A percentile compares a stretch with the other conserved stretches of the same genome.
phyloP scores from a whole-genome alignment of 306 rosid genomes.

The Lathyrus aphaca region DNA sequence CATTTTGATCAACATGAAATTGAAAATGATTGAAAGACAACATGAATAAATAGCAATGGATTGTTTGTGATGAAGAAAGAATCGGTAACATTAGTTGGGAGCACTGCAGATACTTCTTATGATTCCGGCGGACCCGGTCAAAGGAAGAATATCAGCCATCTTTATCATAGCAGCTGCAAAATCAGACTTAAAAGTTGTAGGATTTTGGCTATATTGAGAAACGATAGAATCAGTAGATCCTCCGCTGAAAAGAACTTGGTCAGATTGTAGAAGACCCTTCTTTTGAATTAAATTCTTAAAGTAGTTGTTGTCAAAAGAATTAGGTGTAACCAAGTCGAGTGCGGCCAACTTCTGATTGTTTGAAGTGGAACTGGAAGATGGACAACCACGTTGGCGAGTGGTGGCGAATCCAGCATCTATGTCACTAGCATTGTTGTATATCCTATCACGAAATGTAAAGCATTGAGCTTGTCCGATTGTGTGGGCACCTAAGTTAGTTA shows the following conservation, averaged over 20 bases:
- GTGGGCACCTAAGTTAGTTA: constrained; percentile 42
- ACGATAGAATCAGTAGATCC: constrained; percentile 41
- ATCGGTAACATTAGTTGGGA: constrained; percentile 15
- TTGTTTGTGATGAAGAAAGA: neutral
- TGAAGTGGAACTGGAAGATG: neutral
- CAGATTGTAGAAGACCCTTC: constrained; percentile 59
- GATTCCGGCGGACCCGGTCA: constrained; percentile 33
- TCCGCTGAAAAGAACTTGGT: constrained; percentile 48
- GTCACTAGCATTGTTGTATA: constrained; percentile 51
- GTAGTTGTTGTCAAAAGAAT: constrained; percentile 61
- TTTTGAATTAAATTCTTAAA: constrained; percentile 59
- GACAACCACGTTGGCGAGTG: constrained; percentile 54
- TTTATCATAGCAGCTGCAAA: constrained; percentile 50
- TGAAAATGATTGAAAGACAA: no score
- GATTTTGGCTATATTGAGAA: constrained; percentile 41
- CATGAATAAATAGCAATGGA: no score
- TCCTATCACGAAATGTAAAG: constrained; percentile 50
- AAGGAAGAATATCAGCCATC: constrained; percentile 42
- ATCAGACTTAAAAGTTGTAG: constrained; percentile 41
- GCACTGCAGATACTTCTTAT: constrained; percentile 41
- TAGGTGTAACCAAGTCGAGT: constrained; percentile 62
- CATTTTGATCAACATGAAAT: no score
- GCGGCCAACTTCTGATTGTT: constrained; percentile 51
- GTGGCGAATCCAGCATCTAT: constrained; percentile 57
- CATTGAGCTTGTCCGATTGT: constrained; percentile 65